Evolutionary conservation across 306 rosid genomes (phyloP), one percentile per base, ranked within the genome.

Genomic region (Sphenostylis stenocarpa): DNA sequence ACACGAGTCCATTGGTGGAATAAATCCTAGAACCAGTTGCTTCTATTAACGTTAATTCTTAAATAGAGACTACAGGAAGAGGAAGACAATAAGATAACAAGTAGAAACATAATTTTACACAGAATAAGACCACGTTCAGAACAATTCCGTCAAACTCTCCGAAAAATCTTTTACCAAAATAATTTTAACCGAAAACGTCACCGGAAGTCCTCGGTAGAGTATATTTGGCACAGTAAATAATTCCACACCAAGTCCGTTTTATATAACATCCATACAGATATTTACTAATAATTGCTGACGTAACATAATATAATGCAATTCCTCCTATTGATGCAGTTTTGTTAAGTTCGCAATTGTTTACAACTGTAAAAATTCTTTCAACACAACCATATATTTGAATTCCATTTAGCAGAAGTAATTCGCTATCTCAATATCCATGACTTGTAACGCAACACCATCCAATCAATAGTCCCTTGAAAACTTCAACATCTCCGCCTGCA

Each of bases 401-500:
- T 51, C 49, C 17, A 61, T 24, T 26, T 31, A 36, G 68, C 33
- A 45, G 21, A 21, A 62, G 41, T 52, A 56, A 73, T 29, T 48
- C 17, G 62, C 80, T 28, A 31, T 52, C 53, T 53, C 52, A 67
- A 12, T 11, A 34, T 60, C 36, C 23, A 29, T 38, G 69, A 61
- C 63, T 23, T 44, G 31, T 23, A 55, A 60, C 14, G 33, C 57
- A 20, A 45, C 38, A 72, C 60, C 21, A 58, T 75, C 65, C 58
- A 72, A 33, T 74, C 82, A 94, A 80, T 84, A 88, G 77, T 84
- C 91, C 82, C 89, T 85, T 20, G 92, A 81, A 84, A 83, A 87
- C 85, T 86, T 90, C 64, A 84, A 84, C 74, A 91, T 21, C 82
- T 90, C 97, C 0, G 88, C 82, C 97, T 94, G 93, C 82, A 84